A percentile compares a stretch with the other conserved stretches of the same genome.
These are phyloP conservation scores for Epichloe glyceriae DNA, from an alignment of 2,329 filamentous ascomycete genomes.

Conservation along the genomic window DNA sequence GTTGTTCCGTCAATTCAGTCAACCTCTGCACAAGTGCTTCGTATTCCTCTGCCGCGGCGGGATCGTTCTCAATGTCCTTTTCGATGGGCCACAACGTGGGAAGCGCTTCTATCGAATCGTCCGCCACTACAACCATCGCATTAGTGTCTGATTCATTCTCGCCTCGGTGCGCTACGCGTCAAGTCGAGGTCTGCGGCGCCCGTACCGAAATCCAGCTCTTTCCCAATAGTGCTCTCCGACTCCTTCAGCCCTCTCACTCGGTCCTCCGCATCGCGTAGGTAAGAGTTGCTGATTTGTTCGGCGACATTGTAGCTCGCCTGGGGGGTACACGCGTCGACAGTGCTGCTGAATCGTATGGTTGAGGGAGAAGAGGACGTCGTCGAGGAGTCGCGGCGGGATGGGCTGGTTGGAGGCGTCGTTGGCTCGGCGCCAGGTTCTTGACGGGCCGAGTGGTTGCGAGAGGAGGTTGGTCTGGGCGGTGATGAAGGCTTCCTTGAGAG, in stretches of 20 bases:
- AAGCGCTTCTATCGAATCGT: slow-evolving; percentile 31
- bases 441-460: slow-evolving; percentile 43
- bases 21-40: slow-evolving; percentile 36
- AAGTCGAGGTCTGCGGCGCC: not conserved
- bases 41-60: slow-evolving; percentile 38
- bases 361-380: slow-evolving; percentile 43
- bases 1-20: slow-evolving; percentile 30
- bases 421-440: slow-evolving; percentile 36
- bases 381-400: slow-evolving; percentile 36
- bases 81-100: slow-evolving; percentile 33
- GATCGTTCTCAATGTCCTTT: slow-evolving; percentile 23
- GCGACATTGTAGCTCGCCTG: slow-evolving; percentile 59
- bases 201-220: slow-evolving; percentile 33
- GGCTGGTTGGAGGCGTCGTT: slow-evolving; percentile 29
- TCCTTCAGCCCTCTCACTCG: slow-evolving; percentile 21
- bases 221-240: slow-evolving; percentile 23
- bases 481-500: slow-evolving; percentile 53
- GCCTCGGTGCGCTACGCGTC: not conserved
- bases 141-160: not conserved
- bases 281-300: slow-evolving; percentile 57
- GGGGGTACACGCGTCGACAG: slow-evolving; percentile 50
- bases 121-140: slow-evolving; percentile 21
- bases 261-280: slow-evolving; percentile 35
- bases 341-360: slow-evolving; percentile 54
- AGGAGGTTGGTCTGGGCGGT: slow-evolving; percentile 49